phyloP scores from a whole-genome alignment of 768 basidiomycete genomes.

The Cyclocybe aegerita region DNA sequence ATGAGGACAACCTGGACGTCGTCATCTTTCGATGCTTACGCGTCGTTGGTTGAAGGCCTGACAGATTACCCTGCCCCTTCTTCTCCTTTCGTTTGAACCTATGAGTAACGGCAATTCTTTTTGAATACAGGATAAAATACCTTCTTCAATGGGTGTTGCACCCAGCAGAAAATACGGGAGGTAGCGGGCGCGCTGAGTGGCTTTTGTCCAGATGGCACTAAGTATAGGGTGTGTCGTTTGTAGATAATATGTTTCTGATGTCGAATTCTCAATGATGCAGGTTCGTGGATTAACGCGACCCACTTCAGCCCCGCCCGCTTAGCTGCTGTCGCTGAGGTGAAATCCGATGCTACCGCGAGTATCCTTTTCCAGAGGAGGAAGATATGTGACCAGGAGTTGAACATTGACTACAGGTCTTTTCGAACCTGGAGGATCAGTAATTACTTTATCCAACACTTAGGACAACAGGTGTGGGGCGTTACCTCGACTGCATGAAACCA shows the following conservation, averaged over 20 bases:
- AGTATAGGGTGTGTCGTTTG: constrained; percentile 10
- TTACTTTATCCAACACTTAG: too few relatives aligned
- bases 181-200: constrained; percentile 35
- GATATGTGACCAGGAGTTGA: too few relatives aligned
- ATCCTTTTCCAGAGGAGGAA: too few relatives aligned
- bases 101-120: neutral
- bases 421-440: too few relatives aligned
- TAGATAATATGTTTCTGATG: neutral
- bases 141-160: constrained; percentile 56
- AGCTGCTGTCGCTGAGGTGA: too few relatives aligned
- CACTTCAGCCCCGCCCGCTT: constrained; percentile 42
- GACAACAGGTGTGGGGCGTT: too few relatives aligned
- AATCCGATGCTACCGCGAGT: too few relatives aligned
- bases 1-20: constrained; percentile 42
- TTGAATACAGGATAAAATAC: constrained; percentile 30
- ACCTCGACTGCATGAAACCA: too few relatives aligned
- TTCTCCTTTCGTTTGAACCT: neutral
- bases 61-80: constrained; percentile 22
- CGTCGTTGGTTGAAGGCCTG: constrained; percentile 37
- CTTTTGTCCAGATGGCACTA: constrained; percentile 35
- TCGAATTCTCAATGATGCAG: constrained; percentile 10
- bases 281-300: constrained; percentile 31
- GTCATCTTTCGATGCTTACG: constrained; percentile 50
- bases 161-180: constrained; percentile 58
- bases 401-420: too few relatives aligned